Evolutionary conservation across 805 yeast genomes (phyloP).

Genomic region (Barnettozyma sp.): DNA sequence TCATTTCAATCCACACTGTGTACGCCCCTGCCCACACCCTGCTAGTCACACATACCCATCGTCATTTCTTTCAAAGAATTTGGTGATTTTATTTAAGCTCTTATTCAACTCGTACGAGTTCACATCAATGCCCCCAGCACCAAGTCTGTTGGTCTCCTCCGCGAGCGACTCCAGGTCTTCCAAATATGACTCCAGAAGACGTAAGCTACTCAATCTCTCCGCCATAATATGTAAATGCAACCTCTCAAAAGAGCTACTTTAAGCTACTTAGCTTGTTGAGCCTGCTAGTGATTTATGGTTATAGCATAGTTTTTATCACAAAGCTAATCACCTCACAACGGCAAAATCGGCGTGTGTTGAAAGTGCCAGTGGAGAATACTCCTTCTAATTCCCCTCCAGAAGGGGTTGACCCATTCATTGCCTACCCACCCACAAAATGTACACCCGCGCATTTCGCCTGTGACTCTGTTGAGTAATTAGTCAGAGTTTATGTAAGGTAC

Average conservation of each 20-base stretch:
- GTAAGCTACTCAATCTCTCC: constrained; percentile 19
- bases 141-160: constrained; percentile 21
- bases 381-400: too few relatives aligned
- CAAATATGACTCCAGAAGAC: constrained; percentile 24
- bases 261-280: neutral
- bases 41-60: constrained; percentile 17
- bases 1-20: too few relatives aligned
- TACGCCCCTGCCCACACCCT: too few relatives aligned
- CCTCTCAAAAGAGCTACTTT: constrained; percentile 2
- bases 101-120: constrained; percentile 22
- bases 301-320: too few relatives aligned
- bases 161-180: constrained; percentile 21
- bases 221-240: constrained; percentile 6
- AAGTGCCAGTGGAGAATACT: too few relatives aligned
- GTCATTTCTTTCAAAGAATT: constrained; percentile 23
- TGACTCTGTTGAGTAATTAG: too few relatives aligned
- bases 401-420: too few relatives aligned
- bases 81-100: constrained; percentile 17
- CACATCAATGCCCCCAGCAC: constrained; percentile 13
- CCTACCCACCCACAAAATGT: too few relatives aligned
- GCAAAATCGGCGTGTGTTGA: too few relatives aligned
- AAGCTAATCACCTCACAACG: too few relatives aligned
- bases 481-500: too few relatives aligned
- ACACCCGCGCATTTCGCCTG: too few relatives aligned
- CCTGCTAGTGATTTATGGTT: neutral